phyloP scores from a whole-genome alignment of 108 stramenopile genomes.

The Bacterosira constricta region DNA sequence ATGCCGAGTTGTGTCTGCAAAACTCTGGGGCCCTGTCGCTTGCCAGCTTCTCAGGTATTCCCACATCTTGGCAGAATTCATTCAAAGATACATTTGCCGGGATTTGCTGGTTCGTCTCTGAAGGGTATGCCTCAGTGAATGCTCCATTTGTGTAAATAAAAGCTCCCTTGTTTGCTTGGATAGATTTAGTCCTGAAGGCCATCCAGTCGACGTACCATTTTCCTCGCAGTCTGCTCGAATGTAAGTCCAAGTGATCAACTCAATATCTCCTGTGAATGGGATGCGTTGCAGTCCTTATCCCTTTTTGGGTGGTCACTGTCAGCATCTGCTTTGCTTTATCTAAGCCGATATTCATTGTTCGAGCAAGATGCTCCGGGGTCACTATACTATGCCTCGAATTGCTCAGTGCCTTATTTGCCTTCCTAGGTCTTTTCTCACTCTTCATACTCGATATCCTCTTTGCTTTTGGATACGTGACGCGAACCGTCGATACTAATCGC shows the following conservation, averaged over 20 bases:
- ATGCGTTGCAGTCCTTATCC: constrained; percentile 17
- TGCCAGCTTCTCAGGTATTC: constrained; percentile 19
- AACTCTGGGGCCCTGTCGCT: constrained; percentile 15
- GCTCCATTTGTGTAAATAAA: constrained; percentile 3
- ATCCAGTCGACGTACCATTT: neutral
- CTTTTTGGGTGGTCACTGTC: constrained; percentile 36
- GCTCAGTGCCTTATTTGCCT: no score
- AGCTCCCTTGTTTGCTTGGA: neutral
- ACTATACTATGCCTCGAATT: constrained; percentile 17
- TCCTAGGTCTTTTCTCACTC: no score
- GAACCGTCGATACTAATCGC: no score
- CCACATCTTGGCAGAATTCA: constrained; percentile 10
- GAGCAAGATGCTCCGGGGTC: constrained; percentile 20
- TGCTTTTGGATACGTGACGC: no score
- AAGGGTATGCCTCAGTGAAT: constrained; percentile 1
- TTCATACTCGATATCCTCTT: no score
- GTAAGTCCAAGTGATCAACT: constrained; percentile 29
- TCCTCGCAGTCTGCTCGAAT: neutral
- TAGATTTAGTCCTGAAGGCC: neutral
- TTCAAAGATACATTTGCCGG: neutral
- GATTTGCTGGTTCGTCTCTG: neutral
- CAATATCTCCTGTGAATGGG: constrained; percentile 22
- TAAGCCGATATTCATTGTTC: constrained; percentile 15
- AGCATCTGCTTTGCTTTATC: constrained; percentile 27
- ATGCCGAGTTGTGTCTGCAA: constrained; percentile 21